Evolutionary conservation across 1,284 basidiomycete species (phyloP).

Genomic region (Coniophora puteana): DNA sequence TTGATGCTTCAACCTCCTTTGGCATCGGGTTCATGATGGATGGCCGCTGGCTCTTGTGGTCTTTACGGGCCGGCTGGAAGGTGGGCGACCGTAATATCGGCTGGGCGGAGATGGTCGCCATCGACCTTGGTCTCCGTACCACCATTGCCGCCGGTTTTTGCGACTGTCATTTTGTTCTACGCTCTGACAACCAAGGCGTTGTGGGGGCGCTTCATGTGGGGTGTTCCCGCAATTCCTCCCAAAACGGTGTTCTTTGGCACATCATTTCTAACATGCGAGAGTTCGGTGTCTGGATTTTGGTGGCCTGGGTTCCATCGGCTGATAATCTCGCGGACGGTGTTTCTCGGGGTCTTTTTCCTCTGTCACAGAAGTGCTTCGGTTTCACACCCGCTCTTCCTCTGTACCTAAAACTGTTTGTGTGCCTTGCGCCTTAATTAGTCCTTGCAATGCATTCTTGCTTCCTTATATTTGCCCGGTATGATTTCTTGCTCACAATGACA

Average conservation of each 20-base stretch:
- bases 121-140: background rate
- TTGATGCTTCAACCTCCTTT: too few species aligned
- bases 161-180: background rate
- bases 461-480: background rate
- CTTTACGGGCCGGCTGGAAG: constrained; percentile 7
- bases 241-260: constrained; percentile 21
- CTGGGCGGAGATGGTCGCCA: background rate
- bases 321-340: constrained; percentile 26
- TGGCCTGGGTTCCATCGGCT: constrained; percentile 20
- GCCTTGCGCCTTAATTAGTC: constrained; percentile 4
- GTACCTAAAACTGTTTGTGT: background rate
- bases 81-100: background rate
- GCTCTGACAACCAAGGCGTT: constrained; percentile 1
- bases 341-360: constrained; percentile 17
- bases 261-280: constrained; percentile 19
- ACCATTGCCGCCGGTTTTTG: background rate
- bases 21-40: constrained; percentile 24
- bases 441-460: background rate
- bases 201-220: background rate
- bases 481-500: background rate
- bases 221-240: constrained; percentile 7
- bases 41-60: constrained; percentile 17
- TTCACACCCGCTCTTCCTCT: background rate
- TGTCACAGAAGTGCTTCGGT: background rate
- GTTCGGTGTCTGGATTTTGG: constrained; percentile 17